Base-by-base conservation (phyloP, 805 yeast species). In the Tetrapisispora namnaoensis region DNA sequence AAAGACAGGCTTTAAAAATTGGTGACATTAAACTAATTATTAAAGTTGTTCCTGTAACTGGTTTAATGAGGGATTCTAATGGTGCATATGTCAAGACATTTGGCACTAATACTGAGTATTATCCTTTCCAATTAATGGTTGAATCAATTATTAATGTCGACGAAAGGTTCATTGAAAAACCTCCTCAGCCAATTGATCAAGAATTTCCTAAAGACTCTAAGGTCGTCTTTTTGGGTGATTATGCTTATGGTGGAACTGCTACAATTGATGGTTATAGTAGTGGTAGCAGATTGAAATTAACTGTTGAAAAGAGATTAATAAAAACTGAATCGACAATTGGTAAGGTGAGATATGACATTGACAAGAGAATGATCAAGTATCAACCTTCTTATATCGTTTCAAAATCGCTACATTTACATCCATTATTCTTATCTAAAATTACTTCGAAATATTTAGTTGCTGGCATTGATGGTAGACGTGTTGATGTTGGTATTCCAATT, bases 201-300 rank as follows among this genome's bases (percentile, higher is more conserved):
- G 97, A 91, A 63, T 93, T 76, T 66, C 97, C 97, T 18, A 47
- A 75, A 4, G 82, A 77, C 16, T 75, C 85, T 0, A 77, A 79
- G 46, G 90, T 82, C 27, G 78, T 91, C 9, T 86, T 86, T 61
- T 71, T 93, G 52, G 95, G 97, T 44, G 87, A 82, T 27, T 80
- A 81, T 65, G 95, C 90, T 1, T 93, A 87, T 62, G 98, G 99
- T 48, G 77, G 87, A 5, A 80, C 85, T 41, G 86, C 88, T 4
- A 71, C 71, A 21, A 76, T 86, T 42, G 76, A 75, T 44, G 91
- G 86, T 0, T 78, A 83, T 58, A 72, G 71, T 30, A 71, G 73
- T 22, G 64, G 64, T 7, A 60, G 67, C 10, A 69, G 75, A 53
- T 67, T 84, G 49, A 70, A 72, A 20, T 52, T 78, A 32, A 76